Evolutionary conservation across 2,329 filamentous ascomycete species (phyloP).

Genomic region (Stagonosporopsis rhizophila): DNA sequence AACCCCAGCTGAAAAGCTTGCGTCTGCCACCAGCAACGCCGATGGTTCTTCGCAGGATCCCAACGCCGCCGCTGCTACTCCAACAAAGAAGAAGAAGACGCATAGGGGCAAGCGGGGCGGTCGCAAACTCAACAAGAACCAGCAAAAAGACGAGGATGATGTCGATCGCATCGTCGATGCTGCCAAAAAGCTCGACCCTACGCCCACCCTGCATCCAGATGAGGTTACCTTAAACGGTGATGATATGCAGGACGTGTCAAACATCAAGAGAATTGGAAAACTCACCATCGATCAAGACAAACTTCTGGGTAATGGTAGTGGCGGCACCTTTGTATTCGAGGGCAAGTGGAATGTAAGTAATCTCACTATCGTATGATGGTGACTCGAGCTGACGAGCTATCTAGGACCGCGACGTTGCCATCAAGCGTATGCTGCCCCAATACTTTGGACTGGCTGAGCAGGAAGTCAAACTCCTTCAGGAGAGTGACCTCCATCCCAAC

Average conservation of each 20-base stretch:
- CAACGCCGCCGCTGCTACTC: conserved; percentile 31
- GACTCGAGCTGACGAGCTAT: background rate
- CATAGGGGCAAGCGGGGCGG: conserved; percentile 59
- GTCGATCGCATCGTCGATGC: conserved; percentile 50
- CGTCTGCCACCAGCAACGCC: conserved; percentile 15
- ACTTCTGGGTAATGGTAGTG: conserved; percentile 78
- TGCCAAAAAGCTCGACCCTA: conserved; percentile 47
- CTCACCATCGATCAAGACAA: conserved; percentile 66
- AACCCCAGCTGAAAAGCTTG: conserved; percentile 11
- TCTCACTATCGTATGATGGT: background rate
- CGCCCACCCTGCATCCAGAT: conserved; percentile 48
- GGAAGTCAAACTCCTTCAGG: conserved; percentile 86
- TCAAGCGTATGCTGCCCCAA: conserved; percentile 95
- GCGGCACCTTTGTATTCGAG: conserved; percentile 94
- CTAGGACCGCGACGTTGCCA: conserved; percentile 82
- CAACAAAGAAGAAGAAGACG: conserved; percentile 57
- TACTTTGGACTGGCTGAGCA: conserved; percentile 96
- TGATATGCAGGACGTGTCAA: conserved; percentile 56
- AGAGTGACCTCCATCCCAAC: conserved; percentile 95
- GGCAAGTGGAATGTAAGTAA: conserved; percentile 77
- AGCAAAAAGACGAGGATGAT: conserved; percentile 46
- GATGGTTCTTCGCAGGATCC: conserved; percentile 35
- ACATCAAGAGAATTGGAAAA: conserved; percentile 65
- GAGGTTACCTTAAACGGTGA: conserved; percentile 51
- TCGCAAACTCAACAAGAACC: conserved; percentile 54